Base-by-base conservation (phyloP, 805 yeast species). In the Candida tallmaniae region DNA sequence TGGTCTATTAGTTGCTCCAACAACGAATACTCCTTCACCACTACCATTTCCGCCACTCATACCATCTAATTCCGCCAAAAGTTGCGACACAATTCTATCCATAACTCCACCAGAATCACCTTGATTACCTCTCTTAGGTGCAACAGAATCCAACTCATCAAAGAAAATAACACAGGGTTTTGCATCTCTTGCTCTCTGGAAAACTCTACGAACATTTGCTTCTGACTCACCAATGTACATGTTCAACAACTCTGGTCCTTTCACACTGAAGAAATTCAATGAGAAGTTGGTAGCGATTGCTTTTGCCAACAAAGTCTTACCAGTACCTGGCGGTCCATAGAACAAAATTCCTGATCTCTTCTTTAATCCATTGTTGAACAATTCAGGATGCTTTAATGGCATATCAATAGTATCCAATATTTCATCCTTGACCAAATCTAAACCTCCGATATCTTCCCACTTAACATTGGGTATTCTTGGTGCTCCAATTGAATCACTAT, bases 211-310 rank as follows among this genome's bases (percentile, higher is more conserved):
- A 12, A 93, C 97, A 58, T 93, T 93, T 11, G 97, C 96, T 60
- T 93, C 98, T 2, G 96, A 85, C 60, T 93, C 98, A 56, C 98
- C 98, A 60, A 93, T 90, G 57, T 93, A 93, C 97, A 90, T 93
- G 56, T 93, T 93, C 48, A 93, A 69, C 39, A 93, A 69, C 58
- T 93, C 98, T 1, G 98, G 98, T 16, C 98, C 98, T 56, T 93
- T 93, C 11, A 93, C 97, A 46, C 95, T 84, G 59, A 93, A 89
- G 58, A 93, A 93, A 57, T 93, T 93, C 42, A 93, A 68, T 3
- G 96, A 83, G 58, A 90, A 93, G 46, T 89, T 86, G 0, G 97
- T 86, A 2, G 98, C 98, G 47, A 93, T 93, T 0, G 97, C 97
- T 57, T 93, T 93, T 9, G 98, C 98, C 39, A 93, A 68, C 19